Evolutionary conservation across 805 yeast genomes (phyloP), one percentile per base, ranked within the genome.

Genomic region (Cyberlindnera maritima): DNA sequence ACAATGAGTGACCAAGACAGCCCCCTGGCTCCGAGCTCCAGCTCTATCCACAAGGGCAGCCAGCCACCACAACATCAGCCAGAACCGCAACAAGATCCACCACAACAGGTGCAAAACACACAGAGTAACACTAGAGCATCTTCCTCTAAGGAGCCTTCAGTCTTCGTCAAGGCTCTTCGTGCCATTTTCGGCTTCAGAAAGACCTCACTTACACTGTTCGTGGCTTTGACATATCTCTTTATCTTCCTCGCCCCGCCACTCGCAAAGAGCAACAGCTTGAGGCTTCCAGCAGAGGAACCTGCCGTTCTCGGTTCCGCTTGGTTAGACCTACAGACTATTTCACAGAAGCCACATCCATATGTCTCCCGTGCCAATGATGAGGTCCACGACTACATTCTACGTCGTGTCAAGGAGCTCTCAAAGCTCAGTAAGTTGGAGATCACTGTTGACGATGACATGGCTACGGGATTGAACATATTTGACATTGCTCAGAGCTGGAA

Each of bases 331-430:
- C 95, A 89, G 61, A 62, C 66, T 3, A 82, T 91, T 11, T 85
- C 94, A 0, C 58, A 67, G 28, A 61, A 72, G 23, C 81, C 80
- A 44, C 97, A 91, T 66, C 89, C 97, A 1, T 91, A 85, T 64
- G 79, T 81, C 20, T 83, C 96, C 0, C 79, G 71, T 48, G 87
- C 83, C 13, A 90, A 88, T 65, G 92, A 85, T 63, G 71, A 70
- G 26, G 89, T 90, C 13, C 92, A 85, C 63, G 83, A 81, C 53
- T 86, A 82, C 58, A 62, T 91, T 36, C 51, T 72, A 21, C 51
- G 63, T 5, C 70, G 81, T 51, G 75, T 78, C 3, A 54, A 58
- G 10, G 48, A 60, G 4, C 55, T 79, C 3, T 63, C 74, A 9
- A 32, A 46, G 4, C 37, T 32, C 15, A 56, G 53, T 5, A 43